These are phyloP conservation scores for Coleophoma cylindrospora DNA, from an alignment of 2,329 filamentous ascomycete genomes.

Conservation along the genomic window DNA sequence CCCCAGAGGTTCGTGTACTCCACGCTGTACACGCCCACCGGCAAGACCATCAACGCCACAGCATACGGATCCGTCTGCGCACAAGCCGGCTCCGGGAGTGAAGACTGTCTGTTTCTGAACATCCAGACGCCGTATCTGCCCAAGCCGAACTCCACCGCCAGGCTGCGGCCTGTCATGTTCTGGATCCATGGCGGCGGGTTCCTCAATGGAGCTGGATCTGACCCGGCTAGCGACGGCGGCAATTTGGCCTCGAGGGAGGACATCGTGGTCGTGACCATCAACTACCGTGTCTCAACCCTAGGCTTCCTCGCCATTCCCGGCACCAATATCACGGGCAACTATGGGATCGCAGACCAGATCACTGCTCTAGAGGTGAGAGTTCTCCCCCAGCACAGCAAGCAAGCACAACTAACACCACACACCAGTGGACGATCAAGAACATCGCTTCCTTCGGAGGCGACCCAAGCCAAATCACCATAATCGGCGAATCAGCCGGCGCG, in stretches of 20 bases:
- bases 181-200: constrained; percentile 30
- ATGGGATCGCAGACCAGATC: constrained; percentile 45
- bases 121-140: constrained; percentile 33
- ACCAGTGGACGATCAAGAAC: constrained; percentile 41
- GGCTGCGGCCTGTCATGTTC: constrained; percentile 28
- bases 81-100: constrained; percentile 27
- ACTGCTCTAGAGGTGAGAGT: constrained; percentile 35
- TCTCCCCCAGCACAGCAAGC: neutral
- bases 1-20: constrained; percentile 30
- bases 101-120: constrained; percentile 24
- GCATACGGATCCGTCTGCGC: constrained; percentile 29
- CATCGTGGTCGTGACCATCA: constrained; percentile 21
- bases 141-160: constrained; percentile 9
- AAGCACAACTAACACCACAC: neutral
- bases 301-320: constrained; percentile 41
- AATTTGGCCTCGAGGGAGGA: constrained; percentile 23
- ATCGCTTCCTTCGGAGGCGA: constrained; percentile 43
- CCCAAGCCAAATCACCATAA: constrained; percentile 37
- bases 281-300: constrained; percentile 21
- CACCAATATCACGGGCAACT: constrained; percentile 46
- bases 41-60: constrained; percentile 39
- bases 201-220: constrained; percentile 14
- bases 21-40: constrained; percentile 36
- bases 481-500: constrained; percentile 46
- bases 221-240: constrained; percentile 19